phyloP scores from a whole-genome alignment of 2,329 filamentous ascomycete species.

The Endothia cerciana region DNA sequence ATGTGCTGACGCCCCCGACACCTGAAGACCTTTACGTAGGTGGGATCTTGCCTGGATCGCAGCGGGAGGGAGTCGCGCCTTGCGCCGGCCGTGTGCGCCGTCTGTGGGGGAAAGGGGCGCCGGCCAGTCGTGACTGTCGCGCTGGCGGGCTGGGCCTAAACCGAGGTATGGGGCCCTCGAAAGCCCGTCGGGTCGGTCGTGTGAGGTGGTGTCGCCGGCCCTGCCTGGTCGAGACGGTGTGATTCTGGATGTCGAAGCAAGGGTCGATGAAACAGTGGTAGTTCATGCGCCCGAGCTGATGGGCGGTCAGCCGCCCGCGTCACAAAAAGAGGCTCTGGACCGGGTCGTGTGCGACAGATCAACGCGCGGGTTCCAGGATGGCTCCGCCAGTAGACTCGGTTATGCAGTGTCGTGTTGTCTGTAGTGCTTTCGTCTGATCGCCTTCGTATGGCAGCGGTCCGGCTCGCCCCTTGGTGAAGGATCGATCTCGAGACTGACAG shows the following conservation, averaged over 20 bases:
- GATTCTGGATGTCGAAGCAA: conserved; percentile 1
- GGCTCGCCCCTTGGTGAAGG: conserved; percentile 16
- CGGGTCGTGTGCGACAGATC: background rate
- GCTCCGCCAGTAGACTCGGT: conserved; percentile 2
- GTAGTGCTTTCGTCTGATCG: background rate
- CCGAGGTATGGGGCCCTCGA: background rate
- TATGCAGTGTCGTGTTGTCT: conserved; percentile 1
- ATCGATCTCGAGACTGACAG: conserved; percentile 1
- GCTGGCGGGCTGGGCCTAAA: background rate
- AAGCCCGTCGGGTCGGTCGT: too few species aligned
- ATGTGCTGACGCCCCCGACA: background rate
- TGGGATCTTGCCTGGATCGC: background rate
- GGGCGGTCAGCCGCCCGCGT: background rate
- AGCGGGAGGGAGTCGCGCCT: background rate
- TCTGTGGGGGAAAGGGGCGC: background rate
- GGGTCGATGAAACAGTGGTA: background rate
- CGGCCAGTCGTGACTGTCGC: background rate
- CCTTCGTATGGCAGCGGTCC: background rate
- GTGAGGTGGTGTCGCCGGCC: background rate
- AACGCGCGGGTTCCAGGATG: too few species aligned
- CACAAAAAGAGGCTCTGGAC: background rate
- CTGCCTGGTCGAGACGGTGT: background rate
- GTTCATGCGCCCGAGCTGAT: conserved; percentile 5
- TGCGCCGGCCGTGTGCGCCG: background rate
- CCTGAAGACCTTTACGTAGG: background rate